Evolutionary conservation across 2,329 filamentous ascomycete genomes (phyloP), one percentile per base, ranked within the genome.

Genomic region (Myrmaecium sp.): DNA sequence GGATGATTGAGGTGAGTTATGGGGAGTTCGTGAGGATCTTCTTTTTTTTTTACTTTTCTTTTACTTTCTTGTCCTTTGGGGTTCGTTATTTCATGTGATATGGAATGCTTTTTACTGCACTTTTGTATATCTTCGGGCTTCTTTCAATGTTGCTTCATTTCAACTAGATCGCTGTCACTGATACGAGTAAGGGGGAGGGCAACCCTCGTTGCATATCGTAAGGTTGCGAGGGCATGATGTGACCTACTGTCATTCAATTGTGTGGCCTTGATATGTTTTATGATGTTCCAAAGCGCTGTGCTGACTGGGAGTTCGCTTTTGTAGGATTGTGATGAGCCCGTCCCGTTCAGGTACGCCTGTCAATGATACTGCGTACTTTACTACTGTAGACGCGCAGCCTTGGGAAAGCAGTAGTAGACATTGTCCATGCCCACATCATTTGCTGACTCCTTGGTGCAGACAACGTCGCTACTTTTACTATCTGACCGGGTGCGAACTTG

Each of bases 381-480:
- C 33, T n/a, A 15, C 11, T 17, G 14, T 34, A 34, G 17, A 29
- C 31, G 5, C 25, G 46, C 36, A 37, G 60, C 39, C 31, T 51
- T 39, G 34, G 52, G n/a, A 26, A 6, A 6, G 6, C 7, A 15
- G 17, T 16, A 8, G 14, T 3, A 19, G 16, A 25, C 9, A 12
- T 7, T 11, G 15, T 17, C 19, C 21, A 30, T n/a, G 14, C 14
- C 14, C 11, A 23, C 6, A 20, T 20, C 8, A 8, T 20, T 11
- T 8, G 18, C 8, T 20, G 11, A 20, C 8, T 20, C 8, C 18
- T 20, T 11, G 18, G 4, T 31, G 31, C 38, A 83, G 81, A 37
- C 84, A 94, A 55, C 79, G 84, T 35, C 75, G 89, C 29, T 80
- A 73, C 51, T 98, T 98, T 59, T 94, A 79, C 67, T 98, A 98